Evolutionary conservation across 2,329 filamentous ascomycete species (phyloP).

Genomic region (Ascochyta clinopodiicola): DNA sequence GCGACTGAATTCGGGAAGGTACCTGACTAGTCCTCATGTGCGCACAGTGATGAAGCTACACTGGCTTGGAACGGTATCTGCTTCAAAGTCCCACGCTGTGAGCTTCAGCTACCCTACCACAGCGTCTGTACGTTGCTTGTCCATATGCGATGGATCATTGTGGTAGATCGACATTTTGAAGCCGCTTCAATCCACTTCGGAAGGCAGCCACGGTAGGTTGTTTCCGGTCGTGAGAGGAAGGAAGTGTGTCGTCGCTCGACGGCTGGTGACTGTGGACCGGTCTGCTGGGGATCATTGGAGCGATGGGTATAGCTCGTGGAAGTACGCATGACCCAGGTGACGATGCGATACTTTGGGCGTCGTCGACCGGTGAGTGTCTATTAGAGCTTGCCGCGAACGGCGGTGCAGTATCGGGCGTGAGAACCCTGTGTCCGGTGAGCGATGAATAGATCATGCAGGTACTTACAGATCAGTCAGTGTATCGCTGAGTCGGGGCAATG

Average conservation of each 20-base stretch:
- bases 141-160: neutral
- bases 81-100: neutral
- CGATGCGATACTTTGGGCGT: slow-evolving; percentile 16
- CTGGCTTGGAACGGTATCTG: neutral
- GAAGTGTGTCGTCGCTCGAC: neutral
- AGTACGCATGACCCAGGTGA: slow-evolving; percentile 25
- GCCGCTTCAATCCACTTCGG: neutral
- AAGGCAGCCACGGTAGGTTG: neutral
- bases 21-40: neutral
- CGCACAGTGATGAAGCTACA: neutral
- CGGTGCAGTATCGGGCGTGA: slow-evolving; percentile 8
- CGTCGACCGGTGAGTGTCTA: slow-evolving; percentile 30
- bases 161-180: neutral
- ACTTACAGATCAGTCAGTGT: slow-evolving; percentile 5
- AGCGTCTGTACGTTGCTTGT: neutral
- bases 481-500: slow-evolving; percentile 9
- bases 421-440: slow-evolving; percentile 30
- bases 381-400: slow-evolving; percentile 1
- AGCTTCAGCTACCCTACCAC: neutral
- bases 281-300: neutral
- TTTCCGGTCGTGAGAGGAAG: neutral
- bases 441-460: slow-evolving; percentile 5
- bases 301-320: slow-evolving; percentile 23
- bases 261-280: neutral
- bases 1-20: neutral